Evolutionary conservation across 1,139 yeast genomes (phyloP), one percentile per base, ranked within the genome.

Genomic region (Pichia kudriavzevii): DNA sequence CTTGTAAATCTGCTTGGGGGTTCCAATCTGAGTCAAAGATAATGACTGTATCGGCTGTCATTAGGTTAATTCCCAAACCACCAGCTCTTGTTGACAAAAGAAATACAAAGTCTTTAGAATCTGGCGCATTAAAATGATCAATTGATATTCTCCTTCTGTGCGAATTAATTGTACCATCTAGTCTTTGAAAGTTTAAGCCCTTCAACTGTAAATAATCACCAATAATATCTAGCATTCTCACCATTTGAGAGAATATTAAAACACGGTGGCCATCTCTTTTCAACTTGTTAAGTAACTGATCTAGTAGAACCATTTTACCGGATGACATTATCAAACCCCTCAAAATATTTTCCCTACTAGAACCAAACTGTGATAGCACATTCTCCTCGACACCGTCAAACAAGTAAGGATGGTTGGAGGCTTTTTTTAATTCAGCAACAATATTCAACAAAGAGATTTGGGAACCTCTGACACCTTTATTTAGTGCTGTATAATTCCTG

Each of bases 1-100:
- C 98, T 61, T 91, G 97, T 48, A 88, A 65, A 69, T 88, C 98
- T 1, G 97, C 97, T 60, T 91, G 97, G 1, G 97, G 97, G 55
- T 91, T 91, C 99, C 99, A 91, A 64, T 91, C 99, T 10, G 95
- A 83, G 61, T 91, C 99, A 61, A 91, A 91, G 29, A 91, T 87
- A 48, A 91, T 84, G 23, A 91, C 99, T 4, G 98, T 91, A 55
- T 91, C 99, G 4, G 99, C 98, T 5, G 98, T 91, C 97, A 88
- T 91, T 56, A 93, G 69, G 56, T 91, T 91, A 56, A 91, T 93
- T 59, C 99, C 99, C 44, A 91, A 68, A 35, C 99, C 99, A 65
- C 99, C 99, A 17, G 98, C 99, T 64, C 99, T 75, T 0, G 99
- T 93, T 28, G 94, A 81, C 37, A 93, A 66, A 52, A 93, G 63